Percentiles rank a stretch among this genome's conserved stretches.
These are phyloP conservation scores for Globisporangium paroecandrum DNA, from an alignment of 352 stramenopile species.

Conservation along the genomic window DNA sequence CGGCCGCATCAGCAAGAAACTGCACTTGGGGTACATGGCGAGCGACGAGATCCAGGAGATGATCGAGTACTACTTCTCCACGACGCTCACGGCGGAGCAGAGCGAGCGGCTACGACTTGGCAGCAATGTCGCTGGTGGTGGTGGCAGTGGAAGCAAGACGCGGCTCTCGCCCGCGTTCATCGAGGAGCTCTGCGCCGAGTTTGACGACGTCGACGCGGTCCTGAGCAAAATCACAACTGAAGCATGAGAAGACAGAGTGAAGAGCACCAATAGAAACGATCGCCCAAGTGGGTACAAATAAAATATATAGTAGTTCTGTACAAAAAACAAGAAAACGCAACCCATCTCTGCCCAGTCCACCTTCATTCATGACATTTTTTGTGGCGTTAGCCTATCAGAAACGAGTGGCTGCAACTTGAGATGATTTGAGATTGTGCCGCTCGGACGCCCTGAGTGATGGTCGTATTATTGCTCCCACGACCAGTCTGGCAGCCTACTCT, in stretches of 20 bases:
- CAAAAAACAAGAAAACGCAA: neutral
- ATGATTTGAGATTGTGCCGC: neutral
- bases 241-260: neutral
- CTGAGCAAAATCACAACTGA: slow-evolving; percentile 6
- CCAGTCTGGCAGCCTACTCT: neutral
- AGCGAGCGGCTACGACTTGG: neutral
- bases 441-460: neutral
- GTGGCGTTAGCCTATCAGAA: neutral
- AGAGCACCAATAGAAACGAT: neutral
- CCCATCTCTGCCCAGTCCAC: neutral
- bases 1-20: slow-evolving; percentile 82
- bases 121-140: neutral
- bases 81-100: slow-evolving; percentile 25
- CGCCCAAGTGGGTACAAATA: neutral
- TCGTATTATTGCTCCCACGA: neutral
- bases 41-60: slow-evolving; percentile 38
- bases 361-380: neutral
- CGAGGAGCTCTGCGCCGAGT: slow-evolving; percentile 16
- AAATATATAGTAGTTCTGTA: neutral
- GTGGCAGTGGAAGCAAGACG: neutral
- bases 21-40: slow-evolving; percentile 64
- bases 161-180: slow-evolving; percentile 9
- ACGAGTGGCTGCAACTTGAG: neutral
- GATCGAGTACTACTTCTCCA: slow-evolving; percentile 57
- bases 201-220: slow-evolving; percentile 10